Evolutionary conservation across 2,329 filamentous ascomycete species (phyloP).

Genomic region (Venturiaceae sp.): DNA sequence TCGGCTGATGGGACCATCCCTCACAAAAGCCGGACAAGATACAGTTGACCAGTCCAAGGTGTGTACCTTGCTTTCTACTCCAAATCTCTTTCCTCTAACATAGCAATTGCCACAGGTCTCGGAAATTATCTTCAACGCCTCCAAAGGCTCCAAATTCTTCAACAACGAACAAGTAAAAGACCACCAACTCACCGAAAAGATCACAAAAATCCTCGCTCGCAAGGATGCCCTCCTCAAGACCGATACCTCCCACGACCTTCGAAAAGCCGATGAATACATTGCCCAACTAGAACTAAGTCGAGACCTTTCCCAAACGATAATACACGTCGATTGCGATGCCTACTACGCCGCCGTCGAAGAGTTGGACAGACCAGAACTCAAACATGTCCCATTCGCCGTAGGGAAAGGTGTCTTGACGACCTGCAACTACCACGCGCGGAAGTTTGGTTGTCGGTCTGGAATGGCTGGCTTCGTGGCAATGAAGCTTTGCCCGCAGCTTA

Average conservation of each 20-base stretch:
- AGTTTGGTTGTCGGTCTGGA: slow-evolving; percentile 82
- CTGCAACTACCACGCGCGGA: slow-evolving; percentile 81
- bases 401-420: slow-evolving; percentile 63
- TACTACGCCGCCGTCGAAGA: slow-evolving; percentile 94
- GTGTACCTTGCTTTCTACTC: slow-evolving; percentile 10
- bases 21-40: slow-evolving; percentile 91
- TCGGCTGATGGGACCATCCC: slow-evolving; percentile 75
- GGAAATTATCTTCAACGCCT: slow-evolving; percentile 93
- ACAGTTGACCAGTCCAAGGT: slow-evolving; percentile 85
- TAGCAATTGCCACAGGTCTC: slow-evolving; percentile 52
- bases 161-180: slow-evolving; percentile 80
- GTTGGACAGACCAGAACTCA: slow-evolving; percentile 65
- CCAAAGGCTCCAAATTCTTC: slow-evolving; percentile 94
- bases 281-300: slow-evolving; percentile 66
- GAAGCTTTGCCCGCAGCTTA: slow-evolving; percentile 80
- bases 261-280: slow-evolving; percentile 72
- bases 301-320: slow-evolving; percentile 74
- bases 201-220: slow-evolving; percentile 65
- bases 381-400: slow-evolving; percentile 81
- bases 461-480: slow-evolving; percentile 96
- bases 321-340: slow-evolving; percentile 94
- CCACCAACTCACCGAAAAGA: slow-evolving; percentile 74
- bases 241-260: slow-evolving; percentile 63
- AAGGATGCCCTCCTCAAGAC: slow-evolving; percentile 63
- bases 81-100: neutral